Conservation (phyloP, 352 stramenopile genomes). For the Globisporangium camurandrum region DNA sequence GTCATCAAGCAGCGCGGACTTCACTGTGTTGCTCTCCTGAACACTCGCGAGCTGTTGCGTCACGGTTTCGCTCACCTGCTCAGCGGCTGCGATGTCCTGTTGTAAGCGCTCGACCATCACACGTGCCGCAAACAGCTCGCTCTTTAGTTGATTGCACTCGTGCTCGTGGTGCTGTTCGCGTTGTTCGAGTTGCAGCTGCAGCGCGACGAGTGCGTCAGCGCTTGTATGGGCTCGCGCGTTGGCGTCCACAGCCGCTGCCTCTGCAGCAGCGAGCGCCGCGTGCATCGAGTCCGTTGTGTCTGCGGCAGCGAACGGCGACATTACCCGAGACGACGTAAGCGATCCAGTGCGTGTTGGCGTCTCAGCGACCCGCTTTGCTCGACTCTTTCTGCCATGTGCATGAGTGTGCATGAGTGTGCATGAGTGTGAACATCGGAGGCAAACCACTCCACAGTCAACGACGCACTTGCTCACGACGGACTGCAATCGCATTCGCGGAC, state of each 20-base stretch:
- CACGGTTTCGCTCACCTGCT: slow-evolving; percentile 34
- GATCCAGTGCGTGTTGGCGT: slow-evolving; percentile 3
- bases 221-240: slow-evolving; percentile 13
- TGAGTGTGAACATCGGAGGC: neutral
- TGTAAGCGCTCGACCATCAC: slow-evolving; percentile 22
- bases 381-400: slow-evolving; percentile 14
- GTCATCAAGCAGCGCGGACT: slow-evolving; percentile 29
- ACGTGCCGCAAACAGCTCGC: slow-evolving; percentile 10
- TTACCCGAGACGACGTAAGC: neutral
- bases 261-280: neutral
- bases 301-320: neutral
- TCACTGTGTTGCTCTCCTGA: slow-evolving; percentile 38
- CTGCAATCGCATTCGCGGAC: slow-evolving; percentile 18
- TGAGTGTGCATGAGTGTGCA: neutral
- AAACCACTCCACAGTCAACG: neutral
- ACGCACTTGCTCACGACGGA: slow-evolving; percentile 10
- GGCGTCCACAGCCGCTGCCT: neutral
- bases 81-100: slow-evolving; percentile 23
- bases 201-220: slow-evolving; percentile 14
- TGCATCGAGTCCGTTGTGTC: slow-evolving; percentile 1
- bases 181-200: slow-evolving; percentile 15
- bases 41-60: slow-evolving; percentile 29
- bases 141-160: slow-evolving; percentile 19
- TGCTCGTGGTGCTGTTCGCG: too few species aligned
- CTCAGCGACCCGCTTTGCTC: slow-evolving; percentile 17